A percentile compares a stretch with the other conserved stretches of the same genome.
phyloP scores from a whole-genome alignment of 345 rosid genomes.

The Odontarrhena argentea region DNA sequence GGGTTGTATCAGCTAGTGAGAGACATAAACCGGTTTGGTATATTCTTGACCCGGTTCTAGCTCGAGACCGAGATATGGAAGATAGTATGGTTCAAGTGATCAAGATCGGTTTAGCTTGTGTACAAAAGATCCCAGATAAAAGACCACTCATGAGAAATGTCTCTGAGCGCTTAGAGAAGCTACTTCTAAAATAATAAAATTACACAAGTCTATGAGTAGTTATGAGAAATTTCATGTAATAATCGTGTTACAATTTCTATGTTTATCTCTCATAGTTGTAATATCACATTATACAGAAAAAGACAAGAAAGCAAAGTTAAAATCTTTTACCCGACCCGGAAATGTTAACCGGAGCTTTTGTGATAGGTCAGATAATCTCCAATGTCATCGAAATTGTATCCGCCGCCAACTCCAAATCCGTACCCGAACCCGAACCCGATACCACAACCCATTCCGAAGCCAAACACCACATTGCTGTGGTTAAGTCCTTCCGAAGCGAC shows the following conservation, averaged over 20 bases:
- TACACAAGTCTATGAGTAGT: background rate
- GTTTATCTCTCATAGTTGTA: background rate
- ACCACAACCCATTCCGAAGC: conserved; percentile 60
- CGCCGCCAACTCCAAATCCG: conserved; percentile 63
- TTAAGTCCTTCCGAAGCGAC: conserved; percentile 46
- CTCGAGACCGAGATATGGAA: conserved; percentile 55
- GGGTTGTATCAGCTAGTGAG: conserved; percentile 69
- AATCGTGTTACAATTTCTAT: background rate
- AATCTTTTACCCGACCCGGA: conserved; percentile 32
- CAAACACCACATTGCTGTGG: conserved; percentile 47
- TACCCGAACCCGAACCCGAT: conserved; percentile 57
- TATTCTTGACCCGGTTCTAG: conserved; percentile 67
- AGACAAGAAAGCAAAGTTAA: background rate
- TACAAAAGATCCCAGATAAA: conserved; percentile 62
- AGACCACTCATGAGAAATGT: conserved; percentile 77
- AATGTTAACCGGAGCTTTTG: conserved; percentile 15
- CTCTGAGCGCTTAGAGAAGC: conserved; percentile 55
- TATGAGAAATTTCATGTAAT: conserved; percentile 5
- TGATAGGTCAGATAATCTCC: conserved; percentile 34
- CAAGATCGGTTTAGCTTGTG: conserved; percentile 67
- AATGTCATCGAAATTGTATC: conserved; percentile 44
- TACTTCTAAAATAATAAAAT: background rate
- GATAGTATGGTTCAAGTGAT: conserved; percentile 60
- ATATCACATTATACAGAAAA: background rate
- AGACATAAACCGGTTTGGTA: conserved; percentile 60